Base-by-base conservation (phyloP, 257 asterid genomes). In the Gardenia jasminoides region DNA sequence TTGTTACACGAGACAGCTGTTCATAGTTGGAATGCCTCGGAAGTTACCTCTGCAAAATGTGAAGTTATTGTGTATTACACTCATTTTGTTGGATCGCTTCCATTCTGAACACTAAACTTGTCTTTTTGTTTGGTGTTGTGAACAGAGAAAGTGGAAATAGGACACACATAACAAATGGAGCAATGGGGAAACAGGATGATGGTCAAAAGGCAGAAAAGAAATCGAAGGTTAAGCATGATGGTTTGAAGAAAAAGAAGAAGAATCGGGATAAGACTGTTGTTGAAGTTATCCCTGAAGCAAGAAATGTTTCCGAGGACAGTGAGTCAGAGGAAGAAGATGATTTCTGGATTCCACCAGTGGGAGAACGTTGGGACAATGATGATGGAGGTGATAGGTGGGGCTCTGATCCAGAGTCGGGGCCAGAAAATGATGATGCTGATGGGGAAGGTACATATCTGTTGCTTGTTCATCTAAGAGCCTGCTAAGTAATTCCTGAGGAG, bases 301-400 rank as follows among this genome's bases (percentile, higher is more conserved):
- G 91, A 85, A 96, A 88, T 79, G 79, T 86, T 73, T 76, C 84
- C 8, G 94, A 66, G 73, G 85, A 85, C 67, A 82, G 86, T 79
- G 97, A 86, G 81, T 50, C 76, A 2, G 97, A 88, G 70, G 87
- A 75, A 67, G 97, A 84, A 59, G 87, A 19, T 0, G 98, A 89
- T 74, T 93, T 96, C 81, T 93, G 99, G 99, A 89, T 90, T 86
- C 98, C 99, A 72, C 98, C 95, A 31, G 83, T 30, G 2, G 99
- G 99, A 67, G 93, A 91, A 46, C 96, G 99, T 2, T 96, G 99
- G 98, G 99, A 96, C 83, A 80, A 85, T 4, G 99, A 96, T 80
- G 94, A 96, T 85, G 97, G 97, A 61, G 93, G 92, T 68, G 91
- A 93, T 81, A 86, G 97, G 72, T 94, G 98, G 97, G 92, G 90